phyloP scores from a whole-genome alignment of 2,329 filamentous ascomycete species.

The Scortechinia acanthostroma region DNA sequence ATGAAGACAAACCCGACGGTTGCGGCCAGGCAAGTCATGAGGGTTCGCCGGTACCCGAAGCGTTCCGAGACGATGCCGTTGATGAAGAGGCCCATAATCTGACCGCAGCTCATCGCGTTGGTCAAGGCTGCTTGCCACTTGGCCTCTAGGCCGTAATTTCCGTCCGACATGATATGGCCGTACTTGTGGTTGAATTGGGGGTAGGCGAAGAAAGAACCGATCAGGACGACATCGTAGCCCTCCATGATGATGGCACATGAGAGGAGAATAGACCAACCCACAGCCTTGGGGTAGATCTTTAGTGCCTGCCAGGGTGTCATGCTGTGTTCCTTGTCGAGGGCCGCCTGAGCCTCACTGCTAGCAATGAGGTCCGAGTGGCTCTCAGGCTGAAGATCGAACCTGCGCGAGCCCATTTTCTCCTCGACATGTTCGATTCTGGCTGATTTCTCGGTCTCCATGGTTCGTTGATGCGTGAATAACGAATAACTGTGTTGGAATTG shows the following conservation, averaged over 20 bases:
- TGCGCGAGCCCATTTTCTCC: too few species aligned
- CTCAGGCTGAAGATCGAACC: too few species aligned
- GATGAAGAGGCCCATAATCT: conserved; percentile 60
- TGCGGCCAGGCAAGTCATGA: conserved; percentile 46
- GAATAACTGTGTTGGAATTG: too few species aligned
- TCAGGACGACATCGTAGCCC: conserved; percentile 74
- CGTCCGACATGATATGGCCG: conserved; percentile 11
- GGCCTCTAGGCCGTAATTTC: conserved; percentile 34
- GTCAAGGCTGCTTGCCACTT: conserved; percentile 56
- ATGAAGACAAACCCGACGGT: conserved; percentile 51
- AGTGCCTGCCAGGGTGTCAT: conserved; percentile 74
- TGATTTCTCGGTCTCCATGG: too few species aligned
- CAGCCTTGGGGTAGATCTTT: conserved; percentile 78
- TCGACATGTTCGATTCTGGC: too few species aligned
- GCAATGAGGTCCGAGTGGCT: too few species aligned
- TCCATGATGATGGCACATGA: conserved; percentile 88
- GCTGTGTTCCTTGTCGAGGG: conserved; percentile 55
- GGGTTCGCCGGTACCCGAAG: conserved; percentile 59
- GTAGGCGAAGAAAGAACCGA: conserved; percentile 68
- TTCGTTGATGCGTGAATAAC: too few species aligned
- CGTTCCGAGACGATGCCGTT: conserved; percentile 60
- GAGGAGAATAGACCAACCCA: conserved; percentile 76
- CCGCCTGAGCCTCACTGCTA: conserved; percentile 35
- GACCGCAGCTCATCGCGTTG: conserved; percentile 51
- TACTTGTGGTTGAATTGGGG: conserved; percentile 16